A percentile compares a stretch with the other conserved stretches of the same genome.
These are phyloP conservation scores for Metschnikowia dekortorum DNA, from an alignment of 805 yeast genomes.

Conservation along the genomic window DNA sequence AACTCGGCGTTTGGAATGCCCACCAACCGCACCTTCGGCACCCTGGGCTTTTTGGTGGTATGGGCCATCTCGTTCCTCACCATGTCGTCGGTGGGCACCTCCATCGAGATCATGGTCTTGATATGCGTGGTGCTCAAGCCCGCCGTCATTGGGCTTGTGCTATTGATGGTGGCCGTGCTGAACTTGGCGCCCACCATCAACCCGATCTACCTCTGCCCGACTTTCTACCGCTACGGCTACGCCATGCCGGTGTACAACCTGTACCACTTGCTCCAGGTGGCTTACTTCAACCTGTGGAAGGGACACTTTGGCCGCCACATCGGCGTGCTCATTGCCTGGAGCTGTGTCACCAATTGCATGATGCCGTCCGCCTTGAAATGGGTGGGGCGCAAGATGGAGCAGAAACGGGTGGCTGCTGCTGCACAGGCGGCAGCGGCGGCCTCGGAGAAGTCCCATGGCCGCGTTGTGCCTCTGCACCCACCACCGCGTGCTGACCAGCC, in stretches of 20 bases:
- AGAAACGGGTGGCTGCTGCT: slow-evolving; percentile 7
- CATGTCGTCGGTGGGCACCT: slow-evolving; percentile 29
- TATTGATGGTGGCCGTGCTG: slow-evolving; percentile 24
- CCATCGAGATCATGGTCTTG: slow-evolving; percentile 26
- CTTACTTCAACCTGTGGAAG: slow-evolving; percentile 30
- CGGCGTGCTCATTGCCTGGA: slow-evolving; percentile 32
- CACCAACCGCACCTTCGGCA: slow-evolving; percentile 22
- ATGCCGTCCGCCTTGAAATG: slow-evolving; percentile 27
- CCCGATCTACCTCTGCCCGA: slow-evolving; percentile 29
- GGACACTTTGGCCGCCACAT: slow-evolving; percentile 31
- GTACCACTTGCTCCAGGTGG: slow-evolving; percentile 29
- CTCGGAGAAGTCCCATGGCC: not conserved
- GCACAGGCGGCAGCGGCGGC: slow-evolving; percentile 5
- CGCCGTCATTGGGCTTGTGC: slow-evolving; percentile 25
- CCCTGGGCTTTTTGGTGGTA: slow-evolving; percentile 30
- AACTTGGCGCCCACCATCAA: slow-evolving; percentile 30
- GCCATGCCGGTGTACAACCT: slow-evolving; percentile 32
- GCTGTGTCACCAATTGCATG: slow-evolving; percentile 20
- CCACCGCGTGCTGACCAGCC: not conserved
- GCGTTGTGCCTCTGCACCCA: no score
- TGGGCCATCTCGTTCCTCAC: slow-evolving; percentile 29
- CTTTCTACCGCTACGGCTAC: slow-evolving; percentile 33
- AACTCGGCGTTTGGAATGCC: slow-evolving; percentile 27
- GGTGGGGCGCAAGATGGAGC: slow-evolving; percentile 8
- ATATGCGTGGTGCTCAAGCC: slow-evolving; percentile 21